Evolutionary conservation across 1,139 yeast genomes (phyloP), one percentile per base, ranked within the genome.

Genomic region (Neolecta irregularis): DNA sequence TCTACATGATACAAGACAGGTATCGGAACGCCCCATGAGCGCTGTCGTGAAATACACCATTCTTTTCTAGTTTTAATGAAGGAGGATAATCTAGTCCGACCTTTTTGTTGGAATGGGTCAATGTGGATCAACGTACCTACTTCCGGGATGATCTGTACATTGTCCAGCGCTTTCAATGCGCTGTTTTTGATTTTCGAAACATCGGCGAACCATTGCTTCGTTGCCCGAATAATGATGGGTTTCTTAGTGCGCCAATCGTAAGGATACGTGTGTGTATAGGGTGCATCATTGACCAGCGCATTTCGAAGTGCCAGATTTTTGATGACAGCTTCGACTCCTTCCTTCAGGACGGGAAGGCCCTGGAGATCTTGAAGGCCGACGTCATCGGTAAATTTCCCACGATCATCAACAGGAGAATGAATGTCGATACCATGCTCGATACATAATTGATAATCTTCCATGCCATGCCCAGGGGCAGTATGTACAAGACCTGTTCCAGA

Each of bases 11-110:
- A 79, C 4, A 88, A 58, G 0, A 80, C 88, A 1, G 98, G 98
- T 30, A 88, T 77, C 1, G 98, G 98, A 26, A 88, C 96, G 33
- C 99, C 99, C 99, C 99, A 88, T n/a, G 72, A 67, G 46, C 99
- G 69, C 55, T 88, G 99, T 47, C 99, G 67, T 1, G 96, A 85
- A 33, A 88, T 83, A 56, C 99, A 88, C 99, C 99, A 88, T 52
- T 88, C 98, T 42, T 73, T 72, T 55, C 99, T 69, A 37, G 75
- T 73, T 13, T 61, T 62, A 21, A 85, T 68, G 50, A 85, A 88
- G 24, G 92, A 70, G 2, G 64, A 51, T 26, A 88, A 64, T 44
- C 98, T 62, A 38, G 68, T 74, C 29, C 60, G 58, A 1, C 96
- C 96, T 28, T 28, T 8, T 16, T 16, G 22, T 28, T 28, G 22